A percentile compares a stretch with the other conserved stretches of the same genome.
These are phyloP conservation scores for Fagopyrum tataricum DNA, from an alignment of 148 eudicot genomes.

Conservation along the genomic window DNA sequence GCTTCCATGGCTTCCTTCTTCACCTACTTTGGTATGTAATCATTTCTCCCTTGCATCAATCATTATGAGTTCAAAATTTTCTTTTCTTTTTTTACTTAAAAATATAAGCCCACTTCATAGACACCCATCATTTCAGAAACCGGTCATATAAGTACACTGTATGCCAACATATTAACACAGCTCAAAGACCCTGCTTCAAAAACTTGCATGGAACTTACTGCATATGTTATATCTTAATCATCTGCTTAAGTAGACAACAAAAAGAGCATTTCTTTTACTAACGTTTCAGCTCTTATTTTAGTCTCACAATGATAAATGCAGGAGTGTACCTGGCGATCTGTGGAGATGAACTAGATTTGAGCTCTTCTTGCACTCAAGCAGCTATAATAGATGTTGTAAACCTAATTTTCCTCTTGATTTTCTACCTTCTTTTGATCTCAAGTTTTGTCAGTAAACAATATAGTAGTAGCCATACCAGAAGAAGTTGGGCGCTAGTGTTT, in stretches of 20 bases:
- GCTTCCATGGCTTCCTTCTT: neutral
- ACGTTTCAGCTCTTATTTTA: neutral
- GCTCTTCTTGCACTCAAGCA: constrained; percentile 30
- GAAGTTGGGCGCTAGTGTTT: constrained; percentile 19
- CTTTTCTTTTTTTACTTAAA: neutral
- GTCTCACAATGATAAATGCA: constrained; percentile 12
- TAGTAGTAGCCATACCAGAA: constrained; percentile 7
- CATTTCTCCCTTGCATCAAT: neutral
- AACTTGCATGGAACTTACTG: no score
- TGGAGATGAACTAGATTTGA: constrained; percentile 24
- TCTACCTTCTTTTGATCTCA: constrained; percentile 24
- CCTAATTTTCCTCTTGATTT: constrained; percentile 28
- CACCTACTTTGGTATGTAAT: neutral
- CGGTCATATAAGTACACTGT: no score
- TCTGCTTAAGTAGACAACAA: neutral
- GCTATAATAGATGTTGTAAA: constrained; percentile 31
- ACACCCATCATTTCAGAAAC: neutral
- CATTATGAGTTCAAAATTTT: neutral
- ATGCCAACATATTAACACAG: no score
- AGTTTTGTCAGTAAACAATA: constrained; percentile 11
- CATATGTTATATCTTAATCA: neutral
- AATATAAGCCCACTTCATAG: neutral
- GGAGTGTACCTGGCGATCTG: constrained; percentile 24
- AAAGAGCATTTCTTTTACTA: neutral
- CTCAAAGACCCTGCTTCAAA: no score